phyloP scores from a whole-genome alignment of 495 filamentous ascomycete genomes.

The Tuber melanosporum region DNA sequence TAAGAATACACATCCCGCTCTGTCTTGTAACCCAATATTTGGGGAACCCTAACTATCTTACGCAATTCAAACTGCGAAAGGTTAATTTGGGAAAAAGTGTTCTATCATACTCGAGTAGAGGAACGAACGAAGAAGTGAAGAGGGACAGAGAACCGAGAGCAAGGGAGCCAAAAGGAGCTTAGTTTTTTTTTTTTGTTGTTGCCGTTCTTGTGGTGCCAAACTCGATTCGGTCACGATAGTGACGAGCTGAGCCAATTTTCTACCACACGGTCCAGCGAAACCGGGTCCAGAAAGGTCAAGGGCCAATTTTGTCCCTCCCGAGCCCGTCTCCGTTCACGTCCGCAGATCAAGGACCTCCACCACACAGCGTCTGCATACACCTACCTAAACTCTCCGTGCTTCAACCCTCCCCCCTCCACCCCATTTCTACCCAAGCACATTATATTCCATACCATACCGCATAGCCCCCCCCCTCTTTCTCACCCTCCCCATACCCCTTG shows the following conservation, averaged over 20 bases:
- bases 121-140: background rate
- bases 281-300: background rate
- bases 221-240: constrained; percentile 4
- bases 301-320: background rate
- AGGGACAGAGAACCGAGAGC: background rate
- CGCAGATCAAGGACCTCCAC: background rate
- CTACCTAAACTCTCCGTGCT: background rate
- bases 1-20: background rate
- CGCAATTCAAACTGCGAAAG: background rate
- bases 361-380: background rate
- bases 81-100: background rate
- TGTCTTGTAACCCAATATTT: background rate
- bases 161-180: background rate
- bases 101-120: background rate
- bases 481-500: background rate
- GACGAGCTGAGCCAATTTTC: background rate
- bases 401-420: background rate
- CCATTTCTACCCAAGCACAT: background rate
- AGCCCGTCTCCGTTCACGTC: background rate
- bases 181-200: background rate
- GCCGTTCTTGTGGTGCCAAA: background rate
- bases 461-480: background rate
- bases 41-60: background rate
- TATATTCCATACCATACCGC: background rate
- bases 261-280: background rate